Conservation (phyloP, 31 red algal species). For the Bonnemaisonia californica region DNA sequence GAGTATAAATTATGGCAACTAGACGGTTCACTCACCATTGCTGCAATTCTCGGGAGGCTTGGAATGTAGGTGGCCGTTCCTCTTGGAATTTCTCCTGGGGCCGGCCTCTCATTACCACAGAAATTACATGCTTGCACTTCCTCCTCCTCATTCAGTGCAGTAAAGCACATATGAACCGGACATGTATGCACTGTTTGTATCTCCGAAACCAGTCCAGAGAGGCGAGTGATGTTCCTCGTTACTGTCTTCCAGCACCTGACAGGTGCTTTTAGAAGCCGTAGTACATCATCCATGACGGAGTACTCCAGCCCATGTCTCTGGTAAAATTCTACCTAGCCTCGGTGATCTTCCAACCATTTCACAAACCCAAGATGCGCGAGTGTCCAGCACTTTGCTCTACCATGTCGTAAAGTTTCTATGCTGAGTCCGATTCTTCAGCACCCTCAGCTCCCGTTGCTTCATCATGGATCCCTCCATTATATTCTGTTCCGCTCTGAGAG, state of each 20-base stretch:
- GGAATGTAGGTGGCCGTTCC: no score
- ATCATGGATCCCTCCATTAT: no score
- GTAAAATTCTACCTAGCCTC: not conserved
- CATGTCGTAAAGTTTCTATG: no score
- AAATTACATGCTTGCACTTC: no score
- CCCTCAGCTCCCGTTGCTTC: no score
- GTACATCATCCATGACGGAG: conserved; percentile 20
- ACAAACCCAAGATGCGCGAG: no score
- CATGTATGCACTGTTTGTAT: conserved; percentile 2
- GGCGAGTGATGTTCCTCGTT: not conserved
- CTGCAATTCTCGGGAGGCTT: not conserved
- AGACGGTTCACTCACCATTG: not conserved
- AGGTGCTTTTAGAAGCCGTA: not conserved
- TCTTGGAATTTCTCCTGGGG: no score
- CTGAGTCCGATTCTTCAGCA: no score
- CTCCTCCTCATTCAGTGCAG: not conserved
- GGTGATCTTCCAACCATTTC: not conserved
- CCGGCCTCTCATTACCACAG: not conserved
- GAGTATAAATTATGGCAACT: not conserved
- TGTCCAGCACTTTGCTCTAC: no score
- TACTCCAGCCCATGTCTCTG: not conserved
- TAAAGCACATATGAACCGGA: conserved; percentile 20
- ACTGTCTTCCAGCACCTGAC: conserved; percentile 27
- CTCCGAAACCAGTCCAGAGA: not conserved
- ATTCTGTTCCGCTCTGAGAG: no score